phyloP scores from a whole-genome alignment of 805 yeast genomes.

The Nakazawaea ambrosiae region DNA sequence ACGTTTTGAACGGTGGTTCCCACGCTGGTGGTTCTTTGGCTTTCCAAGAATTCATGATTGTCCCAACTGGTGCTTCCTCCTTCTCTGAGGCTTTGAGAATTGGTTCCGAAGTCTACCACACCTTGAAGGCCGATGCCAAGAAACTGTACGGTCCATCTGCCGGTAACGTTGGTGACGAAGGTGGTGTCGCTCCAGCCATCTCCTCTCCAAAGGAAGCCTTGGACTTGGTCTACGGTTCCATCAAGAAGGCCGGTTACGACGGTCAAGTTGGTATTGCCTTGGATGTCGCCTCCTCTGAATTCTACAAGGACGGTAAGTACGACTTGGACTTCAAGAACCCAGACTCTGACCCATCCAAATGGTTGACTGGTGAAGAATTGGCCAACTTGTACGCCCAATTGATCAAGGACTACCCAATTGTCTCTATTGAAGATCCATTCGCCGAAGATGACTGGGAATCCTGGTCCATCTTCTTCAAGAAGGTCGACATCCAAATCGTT shows the following conservation, averaged over 20 bases:
- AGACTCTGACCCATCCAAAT: conserved; percentile 79
- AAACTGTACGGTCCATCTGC: conserved; percentile 96
- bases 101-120: conserved; percentile 97
- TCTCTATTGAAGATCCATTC: conserved; percentile 97
- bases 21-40: conserved; percentile 99
- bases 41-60: conserved; percentile 99
- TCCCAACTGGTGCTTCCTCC: conserved; percentile 83
- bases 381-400: conserved; percentile 78
- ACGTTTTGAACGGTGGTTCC: conserved; percentile 98
- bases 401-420: conserved; percentile 90
- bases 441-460: conserved; percentile 99
- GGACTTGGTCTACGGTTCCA: conserved; percentile 86
- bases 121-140: conserved; percentile 87
- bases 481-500: conserved; percentile 80
- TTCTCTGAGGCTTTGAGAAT: conserved; percentile 96
- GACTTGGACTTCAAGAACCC: conserved; percentile 99
- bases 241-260: conserved; percentile 90
- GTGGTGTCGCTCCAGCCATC: conserved; percentile 99
- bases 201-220: conserved; percentile 94
- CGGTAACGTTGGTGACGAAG: conserved; percentile 99
- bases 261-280: conserved; percentile 89
- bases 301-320: conserved; percentile 94
- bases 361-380: conserved; percentile 85
- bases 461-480: conserved; percentile 82
- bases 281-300: conserved; percentile 97